Percentiles rank a stretch among this genome's conserved stretches.
phyloP scores from a whole-genome alignment of 2,329 filamentous ascomycete genomes.

The Xylariaceae sp. region DNA sequence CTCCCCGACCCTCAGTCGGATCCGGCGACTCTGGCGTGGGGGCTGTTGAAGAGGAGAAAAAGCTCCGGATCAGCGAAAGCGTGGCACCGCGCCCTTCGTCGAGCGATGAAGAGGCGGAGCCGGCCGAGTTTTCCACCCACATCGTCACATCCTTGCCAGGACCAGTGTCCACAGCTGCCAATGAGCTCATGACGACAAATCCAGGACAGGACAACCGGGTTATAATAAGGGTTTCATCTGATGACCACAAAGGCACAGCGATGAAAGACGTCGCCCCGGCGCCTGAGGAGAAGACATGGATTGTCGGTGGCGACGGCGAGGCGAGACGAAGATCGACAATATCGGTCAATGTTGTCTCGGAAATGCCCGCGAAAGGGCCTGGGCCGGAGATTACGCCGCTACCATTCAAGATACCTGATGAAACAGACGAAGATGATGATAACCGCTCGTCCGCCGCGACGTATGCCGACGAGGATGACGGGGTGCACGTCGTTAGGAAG shows the following conservation, averaged over 20 bases:
- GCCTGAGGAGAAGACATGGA: constrained; percentile 30
- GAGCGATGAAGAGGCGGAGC: constrained; percentile 47
- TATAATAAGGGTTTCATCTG: constrained; percentile 48
- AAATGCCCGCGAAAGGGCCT: constrained; percentile 34
- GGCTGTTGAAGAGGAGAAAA: constrained; percentile 41
- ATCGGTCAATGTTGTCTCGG: constrained; percentile 24
- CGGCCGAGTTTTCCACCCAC: constrained; percentile 42
- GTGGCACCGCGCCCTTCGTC: constrained; percentile 31
- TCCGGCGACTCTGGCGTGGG: constrained; percentile 48
- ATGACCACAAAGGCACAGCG: constrained; percentile 37
- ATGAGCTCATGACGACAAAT: constrained; percentile 38
- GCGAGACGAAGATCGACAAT: constrained; percentile 25
- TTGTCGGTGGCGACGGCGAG: constrained; percentile 30
- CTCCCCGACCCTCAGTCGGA: constrained; percentile 29
- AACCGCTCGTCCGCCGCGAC: constrained; percentile 65
- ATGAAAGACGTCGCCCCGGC: constrained; percentile 17
- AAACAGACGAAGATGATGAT: constrained; percentile 26
- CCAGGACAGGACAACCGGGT: constrained; percentile 41
- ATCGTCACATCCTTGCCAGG: constrained; percentile 19
- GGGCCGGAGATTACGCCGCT: constrained; percentile 56
- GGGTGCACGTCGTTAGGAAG: constrained; percentile 24
- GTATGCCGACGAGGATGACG: constrained; percentile 54
- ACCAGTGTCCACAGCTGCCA: constrained; percentile 7
- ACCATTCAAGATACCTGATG: constrained; percentile 55
- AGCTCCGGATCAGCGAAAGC: constrained; percentile 28